Evolutionary conservation across 805 yeast genomes (phyloP), one percentile per base, ranked within the genome.

Genomic region (Starmerella apicola): DNA sequence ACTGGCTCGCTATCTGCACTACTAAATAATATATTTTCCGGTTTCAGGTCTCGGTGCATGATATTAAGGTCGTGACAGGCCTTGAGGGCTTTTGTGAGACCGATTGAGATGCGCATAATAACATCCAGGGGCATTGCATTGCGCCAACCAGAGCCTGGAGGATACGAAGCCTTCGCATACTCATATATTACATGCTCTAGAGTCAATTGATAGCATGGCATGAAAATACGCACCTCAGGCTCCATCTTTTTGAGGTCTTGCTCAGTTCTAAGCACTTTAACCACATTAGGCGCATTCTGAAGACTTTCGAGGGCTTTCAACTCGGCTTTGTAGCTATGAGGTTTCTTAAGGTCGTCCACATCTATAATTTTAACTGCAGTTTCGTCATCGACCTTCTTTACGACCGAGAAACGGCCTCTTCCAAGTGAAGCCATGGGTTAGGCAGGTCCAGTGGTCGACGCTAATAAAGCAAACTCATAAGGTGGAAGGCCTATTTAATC

Each of bases 1-100:
- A 60, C 51, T 6, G 58, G 50, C 43, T 36, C 56, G 16, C 50
- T 37, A 18, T 52, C 67, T 16, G 62, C 54, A 19, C 63, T 64
- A 42, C 22, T 62, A 44, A 78, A 75, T 53, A 83, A 58, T 39
- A 82, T 72, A 54, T 82, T 82, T 36, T 78, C 83, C 1, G 91
- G 85, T 57, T 91, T 91, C 49, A 61, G 7, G 60, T 50, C 48
- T 58, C 65, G 68, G 26, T 50, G 58, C 13, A 69, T 54, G 2
- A 71, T 60, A 1, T 57, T 52, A 2, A 40, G 31, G 2, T 32
- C 40, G 19, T 60, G 61, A 15, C 50, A 36, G 41, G 37, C 45
- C 6, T 20, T 49, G 38, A 56, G 41, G 1, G 44, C 62, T 5
- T 25, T 32, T 3, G 57, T 51, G 15, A 51, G 46, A 6, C 47